Conservation (phyloP, 1,139 yeast genomes). For the Ogataea hybrid region DNA sequence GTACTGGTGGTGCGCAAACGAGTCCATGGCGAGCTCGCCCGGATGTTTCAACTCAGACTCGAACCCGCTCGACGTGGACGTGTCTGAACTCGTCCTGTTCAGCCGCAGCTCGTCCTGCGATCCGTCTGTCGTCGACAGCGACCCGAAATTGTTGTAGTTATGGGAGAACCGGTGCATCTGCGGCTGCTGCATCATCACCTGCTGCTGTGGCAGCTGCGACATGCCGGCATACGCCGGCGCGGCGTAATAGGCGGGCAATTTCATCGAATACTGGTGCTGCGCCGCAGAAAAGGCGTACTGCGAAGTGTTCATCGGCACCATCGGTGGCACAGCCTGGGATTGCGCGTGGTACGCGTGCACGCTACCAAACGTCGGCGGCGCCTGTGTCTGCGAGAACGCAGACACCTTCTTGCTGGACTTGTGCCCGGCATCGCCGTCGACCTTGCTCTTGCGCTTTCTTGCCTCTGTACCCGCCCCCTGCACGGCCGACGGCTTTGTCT, state of each 20-base stretch:
- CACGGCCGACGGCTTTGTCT: slow-evolving; percentile 12
- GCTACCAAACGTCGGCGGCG: slow-evolving; percentile 18
- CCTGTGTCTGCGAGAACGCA: slow-evolving; percentile 9
- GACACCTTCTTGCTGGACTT: slow-evolving; percentile 12
- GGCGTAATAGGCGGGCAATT: slow-evolving; percentile 8
- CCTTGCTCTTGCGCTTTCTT: slow-evolving; percentile 17
- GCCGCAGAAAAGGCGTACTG: slow-evolving; percentile 15
- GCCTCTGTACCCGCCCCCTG: slow-evolving; percentile 6
- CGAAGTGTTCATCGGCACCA: slow-evolving; percentile 5
- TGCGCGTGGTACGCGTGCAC: slow-evolving; percentile 6
- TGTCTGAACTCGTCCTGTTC: slow-evolving; percentile 36
- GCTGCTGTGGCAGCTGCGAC: slow-evolving; percentile 21
- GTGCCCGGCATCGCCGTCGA: slow-evolving; percentile 9
- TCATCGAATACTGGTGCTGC: slow-evolving; percentile 9
- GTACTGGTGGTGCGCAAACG: slow-evolving; percentile 5
- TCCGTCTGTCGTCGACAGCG: slow-evolving; percentile 37
- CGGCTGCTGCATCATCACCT: slow-evolving; percentile 11
- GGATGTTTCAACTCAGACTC: slow-evolving; percentile 17
- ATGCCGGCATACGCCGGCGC: slow-evolving; percentile 10
- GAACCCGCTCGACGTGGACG: slow-evolving; percentile 38
- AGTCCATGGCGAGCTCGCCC: slow-evolving; percentile 13
- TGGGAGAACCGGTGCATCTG: slow-evolving; percentile 23
- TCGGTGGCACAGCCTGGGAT: neutral
- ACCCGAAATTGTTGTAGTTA: slow-evolving; percentile 35
- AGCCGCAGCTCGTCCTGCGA: slow-evolving; percentile 35